phyloP scores from a whole-genome alignment of 768 basidiomycete species.

The Lactarius tabidus region DNA sequence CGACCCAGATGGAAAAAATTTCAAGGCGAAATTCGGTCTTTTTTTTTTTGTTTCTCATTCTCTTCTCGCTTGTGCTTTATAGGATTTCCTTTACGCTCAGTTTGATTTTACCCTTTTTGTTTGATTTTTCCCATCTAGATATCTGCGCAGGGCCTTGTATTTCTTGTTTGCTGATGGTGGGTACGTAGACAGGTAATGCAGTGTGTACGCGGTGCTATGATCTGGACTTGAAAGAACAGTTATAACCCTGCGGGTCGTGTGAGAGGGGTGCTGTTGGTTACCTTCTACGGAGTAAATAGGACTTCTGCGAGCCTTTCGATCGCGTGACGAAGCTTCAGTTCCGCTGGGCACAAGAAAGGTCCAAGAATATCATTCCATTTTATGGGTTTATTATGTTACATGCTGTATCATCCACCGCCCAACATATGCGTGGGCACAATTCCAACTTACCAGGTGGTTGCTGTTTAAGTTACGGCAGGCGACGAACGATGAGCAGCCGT shows the following conservation, averaged over 20 bases:
- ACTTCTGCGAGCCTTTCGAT: too few relatives aligned
- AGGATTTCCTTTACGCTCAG: too few relatives aligned
- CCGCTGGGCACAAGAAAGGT: too few relatives aligned
- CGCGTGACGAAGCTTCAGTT: too few relatives aligned
- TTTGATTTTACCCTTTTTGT: not conserved
- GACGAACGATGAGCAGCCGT: too few relatives aligned
- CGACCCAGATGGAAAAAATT: slow-evolving; percentile 35
- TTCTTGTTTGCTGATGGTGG: not conserved
- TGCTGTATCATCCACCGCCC: too few relatives aligned
- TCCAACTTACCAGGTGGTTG: too few relatives aligned
- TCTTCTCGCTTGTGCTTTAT: not conserved
- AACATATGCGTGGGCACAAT: too few relatives aligned
- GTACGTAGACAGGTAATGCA: not conserved
- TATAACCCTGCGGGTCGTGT: slow-evolving; percentile 3
- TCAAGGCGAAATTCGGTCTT: slow-evolving; percentile 12
- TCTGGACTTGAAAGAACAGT: slow-evolving; percentile 11
- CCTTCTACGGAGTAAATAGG: too few relatives aligned
- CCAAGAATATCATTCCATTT: too few relatives aligned
- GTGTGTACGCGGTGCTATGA: slow-evolving; percentile 8
- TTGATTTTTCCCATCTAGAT: slow-evolving; percentile 3
- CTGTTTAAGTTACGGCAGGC: too few relatives aligned
- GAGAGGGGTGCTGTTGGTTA: not conserved
- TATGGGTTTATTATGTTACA: too few relatives aligned
- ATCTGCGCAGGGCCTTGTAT: not conserved
- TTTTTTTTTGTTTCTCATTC: not conserved